Conservation (phyloP, 129 eudicot species). For the Flaveria bidentis region DNA sequence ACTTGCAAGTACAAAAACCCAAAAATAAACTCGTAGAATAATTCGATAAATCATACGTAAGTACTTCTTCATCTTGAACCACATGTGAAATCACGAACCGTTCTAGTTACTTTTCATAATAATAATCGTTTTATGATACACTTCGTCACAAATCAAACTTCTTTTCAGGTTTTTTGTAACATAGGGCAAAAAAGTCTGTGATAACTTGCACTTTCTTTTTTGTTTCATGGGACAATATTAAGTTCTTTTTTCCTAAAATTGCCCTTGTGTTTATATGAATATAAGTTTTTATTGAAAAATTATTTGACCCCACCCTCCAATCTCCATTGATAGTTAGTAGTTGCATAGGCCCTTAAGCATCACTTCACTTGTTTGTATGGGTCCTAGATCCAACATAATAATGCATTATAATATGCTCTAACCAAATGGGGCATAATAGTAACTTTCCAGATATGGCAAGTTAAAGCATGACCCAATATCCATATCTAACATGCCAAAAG, state of each 20-base stretch:
- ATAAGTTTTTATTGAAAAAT: neutral
- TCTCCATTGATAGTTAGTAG: neutral
- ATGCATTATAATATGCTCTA: neutral
- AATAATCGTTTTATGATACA: too few species aligned
- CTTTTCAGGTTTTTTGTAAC: neutral
- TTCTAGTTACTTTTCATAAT: too few species aligned
- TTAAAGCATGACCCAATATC: conserved; percentile 11
- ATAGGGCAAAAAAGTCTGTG: neutral
- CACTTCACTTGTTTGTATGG: conserved; percentile 10
- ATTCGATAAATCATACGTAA: too few species aligned
- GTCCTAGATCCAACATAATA: conserved; percentile 2
- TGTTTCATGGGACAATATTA: neutral
- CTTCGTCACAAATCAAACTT: neutral
- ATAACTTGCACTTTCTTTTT: conserved; percentile 1
- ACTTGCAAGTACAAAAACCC: neutral
- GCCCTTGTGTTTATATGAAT: neutral
- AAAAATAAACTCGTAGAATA: too few species aligned
- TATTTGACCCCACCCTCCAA: neutral
- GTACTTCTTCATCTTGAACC: too few species aligned
- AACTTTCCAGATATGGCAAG: conserved; percentile 35
- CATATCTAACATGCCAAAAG: conserved; percentile 10
- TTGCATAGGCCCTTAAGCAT: neutral
- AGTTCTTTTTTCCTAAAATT: neutral
- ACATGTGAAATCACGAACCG: too few species aligned
- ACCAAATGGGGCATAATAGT: conserved; percentile 20